Conservation (phyloP, 2,329 filamentous ascomycete genomes). For the Chrysoporthe deuterocubensis region DNA sequence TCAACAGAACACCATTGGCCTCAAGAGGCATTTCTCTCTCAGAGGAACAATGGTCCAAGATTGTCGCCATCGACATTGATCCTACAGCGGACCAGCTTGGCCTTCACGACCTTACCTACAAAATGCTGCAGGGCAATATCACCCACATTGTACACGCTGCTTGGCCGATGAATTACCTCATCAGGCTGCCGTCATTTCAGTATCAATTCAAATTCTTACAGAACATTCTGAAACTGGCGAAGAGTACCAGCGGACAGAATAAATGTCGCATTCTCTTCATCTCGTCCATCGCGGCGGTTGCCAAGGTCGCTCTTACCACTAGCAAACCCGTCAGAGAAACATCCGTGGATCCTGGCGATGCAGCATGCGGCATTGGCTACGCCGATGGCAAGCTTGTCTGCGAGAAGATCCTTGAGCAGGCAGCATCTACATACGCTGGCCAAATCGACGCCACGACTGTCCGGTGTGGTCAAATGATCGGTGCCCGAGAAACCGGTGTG, state of each 20-base stretch:
- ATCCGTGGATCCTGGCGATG: background rate
- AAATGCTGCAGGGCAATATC: background rate
- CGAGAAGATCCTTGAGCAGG: conserved; percentile 6
- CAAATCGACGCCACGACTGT: conserved; percentile 14
- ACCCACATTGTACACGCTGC: conserved; percentile 13
- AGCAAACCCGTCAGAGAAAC: background rate
- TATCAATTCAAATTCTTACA: background rate
- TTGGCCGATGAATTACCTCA: conserved; percentile 3
- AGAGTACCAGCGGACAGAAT: background rate
- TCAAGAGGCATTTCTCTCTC: background rate
- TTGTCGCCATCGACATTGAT: background rate
- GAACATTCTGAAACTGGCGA: background rate
- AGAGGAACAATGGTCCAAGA: background rate
- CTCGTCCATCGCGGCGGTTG: background rate
- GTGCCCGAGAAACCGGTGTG: background rate
- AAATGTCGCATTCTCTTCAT: conserved; percentile 6
- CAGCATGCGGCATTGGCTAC: conserved; percentile 2
- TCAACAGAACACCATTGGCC: background rate
- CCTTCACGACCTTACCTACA: background rate
- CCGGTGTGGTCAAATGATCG: conserved; percentile 1
- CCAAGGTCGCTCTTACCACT: background rate
- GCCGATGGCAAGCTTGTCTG: conserved; percentile 6
- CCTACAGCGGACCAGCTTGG: background rate
- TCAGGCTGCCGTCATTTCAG: background rate
- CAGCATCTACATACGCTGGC: background rate